phyloP scores from a whole-genome alignment of 305 asterid genomes.

The Solanum hybrid region DNA sequence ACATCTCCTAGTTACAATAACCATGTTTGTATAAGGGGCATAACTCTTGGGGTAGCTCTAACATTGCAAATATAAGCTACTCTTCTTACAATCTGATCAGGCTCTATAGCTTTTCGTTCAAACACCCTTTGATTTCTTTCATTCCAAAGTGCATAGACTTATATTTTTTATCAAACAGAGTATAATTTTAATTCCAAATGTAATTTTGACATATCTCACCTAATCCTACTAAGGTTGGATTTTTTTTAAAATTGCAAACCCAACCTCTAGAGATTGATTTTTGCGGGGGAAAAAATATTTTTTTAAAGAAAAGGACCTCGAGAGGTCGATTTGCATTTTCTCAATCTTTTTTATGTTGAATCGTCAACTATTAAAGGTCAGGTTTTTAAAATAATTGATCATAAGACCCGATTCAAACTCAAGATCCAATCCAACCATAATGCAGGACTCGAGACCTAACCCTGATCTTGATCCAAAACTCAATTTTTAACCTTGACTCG shows the following conservation, averaged over 20 bases:
- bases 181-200: background rate
- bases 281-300: background rate
- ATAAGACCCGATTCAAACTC: background rate
- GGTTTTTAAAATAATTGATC: background rate
- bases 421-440: background rate
- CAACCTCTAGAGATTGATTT: background rate
- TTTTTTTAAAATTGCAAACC: background rate
- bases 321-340: background rate
- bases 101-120: background rate
- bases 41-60: background rate
- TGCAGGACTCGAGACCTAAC: background rate
- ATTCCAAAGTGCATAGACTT: background rate
- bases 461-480: background rate
- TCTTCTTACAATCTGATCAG: background rate
- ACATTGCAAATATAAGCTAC: background rate
- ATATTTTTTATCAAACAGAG: background rate
- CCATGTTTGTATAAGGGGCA: background rate
- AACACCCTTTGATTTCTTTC: background rate
- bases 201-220: background rate
- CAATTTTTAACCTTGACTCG: background rate
- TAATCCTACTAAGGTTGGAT: background rate
- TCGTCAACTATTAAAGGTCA: background rate
- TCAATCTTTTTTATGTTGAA: background rate
- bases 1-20: background rate
- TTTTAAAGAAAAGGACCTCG: background rate